phyloP scores from a whole-genome alignment of 208 protist species.

The Crithidia expoeki region DNA sequence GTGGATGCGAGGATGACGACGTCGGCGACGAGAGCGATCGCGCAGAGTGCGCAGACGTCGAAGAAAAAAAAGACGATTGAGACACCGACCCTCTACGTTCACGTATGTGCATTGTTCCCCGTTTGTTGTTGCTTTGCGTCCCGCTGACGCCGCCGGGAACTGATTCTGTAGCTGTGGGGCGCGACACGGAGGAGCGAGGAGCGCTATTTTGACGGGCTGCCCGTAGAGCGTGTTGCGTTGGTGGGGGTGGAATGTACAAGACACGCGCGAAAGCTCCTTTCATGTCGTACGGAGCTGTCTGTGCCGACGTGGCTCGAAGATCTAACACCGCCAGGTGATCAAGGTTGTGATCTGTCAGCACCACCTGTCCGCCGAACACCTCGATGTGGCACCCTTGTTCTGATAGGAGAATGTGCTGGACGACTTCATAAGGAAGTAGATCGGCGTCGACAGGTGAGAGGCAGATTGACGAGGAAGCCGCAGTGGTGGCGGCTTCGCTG shows the following conservation, averaged over 20 bases:
- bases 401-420: slow-evolving; percentile 23
- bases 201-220: not conserved
- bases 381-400: slow-evolving; percentile 23
- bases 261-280: not conserved
- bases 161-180: too few relatives aligned
- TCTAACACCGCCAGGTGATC: slow-evolving; percentile 22
- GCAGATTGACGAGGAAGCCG: slow-evolving; percentile 6
- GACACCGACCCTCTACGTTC: too few relatives aligned
- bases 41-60: too few relatives aligned
- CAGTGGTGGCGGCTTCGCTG: too few relatives aligned
- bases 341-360: slow-evolving; percentile 30
- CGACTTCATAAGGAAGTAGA: slow-evolving; percentile 10
- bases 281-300: too few relatives aligned
- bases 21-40: not conserved
- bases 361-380: slow-evolving; percentile 32
- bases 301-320: slow-evolving; percentile 8
- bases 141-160: too few relatives aligned
- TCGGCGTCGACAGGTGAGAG: slow-evolving; percentile 7
- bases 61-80: too few relatives aligned
- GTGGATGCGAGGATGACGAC: slow-evolving; percentile 2
- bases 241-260: not conserved
- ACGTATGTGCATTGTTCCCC: too few relatives aligned
- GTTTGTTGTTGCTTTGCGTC: too few relatives aligned
- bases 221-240: not conserved
- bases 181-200: not conserved